phyloP scores from a whole-genome alignment of 805 yeast genomes.

The Clavispora carvajalis region DNA sequence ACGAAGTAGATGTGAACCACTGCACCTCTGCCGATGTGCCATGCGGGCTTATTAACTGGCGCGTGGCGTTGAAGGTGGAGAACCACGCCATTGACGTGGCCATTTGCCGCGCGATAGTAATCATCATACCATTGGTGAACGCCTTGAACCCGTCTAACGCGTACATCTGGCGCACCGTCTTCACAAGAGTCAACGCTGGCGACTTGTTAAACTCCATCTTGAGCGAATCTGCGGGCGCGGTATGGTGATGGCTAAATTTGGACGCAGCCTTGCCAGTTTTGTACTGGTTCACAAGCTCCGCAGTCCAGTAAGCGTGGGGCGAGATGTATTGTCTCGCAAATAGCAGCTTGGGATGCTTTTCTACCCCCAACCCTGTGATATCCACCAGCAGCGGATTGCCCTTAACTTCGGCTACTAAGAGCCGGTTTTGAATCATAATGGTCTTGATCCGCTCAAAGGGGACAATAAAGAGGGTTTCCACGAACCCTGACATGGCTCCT shows the following conservation, averaged over 20 bases:
- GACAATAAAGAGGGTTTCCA: slow-evolving; percentile 77
- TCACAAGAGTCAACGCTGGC: slow-evolving; percentile 51
- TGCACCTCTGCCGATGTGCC: slow-evolving; percentile 22
- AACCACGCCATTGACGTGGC: slow-evolving; percentile 78
- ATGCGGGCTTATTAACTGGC: slow-evolving; percentile 62
- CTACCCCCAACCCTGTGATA: slow-evolving; percentile 22
- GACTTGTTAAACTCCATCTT: slow-evolving; percentile 37
- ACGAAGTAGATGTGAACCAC: slow-evolving; percentile 43
- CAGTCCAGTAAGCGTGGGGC: slow-evolving; percentile 38
- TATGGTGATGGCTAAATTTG: slow-evolving; percentile 18
- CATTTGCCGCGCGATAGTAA: slow-evolving; percentile 79
- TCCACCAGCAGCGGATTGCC: slow-evolving; percentile 19
- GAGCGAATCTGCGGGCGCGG: slow-evolving; percentile 10
- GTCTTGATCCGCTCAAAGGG: slow-evolving; percentile 89
- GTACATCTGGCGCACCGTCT: slow-evolving; percentile 62
- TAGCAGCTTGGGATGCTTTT: slow-evolving; percentile 21
- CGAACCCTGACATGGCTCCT: slow-evolving; percentile 75
- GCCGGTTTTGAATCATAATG: slow-evolving; percentile 68
- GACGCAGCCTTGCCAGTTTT: slow-evolving; percentile 17
- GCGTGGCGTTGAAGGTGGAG: slow-evolving; percentile 72
- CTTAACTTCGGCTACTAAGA: slow-evolving; percentile 18
- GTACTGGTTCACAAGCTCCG: slow-evolving; percentile 27
- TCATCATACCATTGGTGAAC: slow-evolving; percentile 73
- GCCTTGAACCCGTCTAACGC: slow-evolving; percentile 68
- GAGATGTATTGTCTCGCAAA: slow-evolving; percentile 33